Base-by-base conservation (phyloP, 148 eudicot genomes). In the Limonium bicolor region DNA sequence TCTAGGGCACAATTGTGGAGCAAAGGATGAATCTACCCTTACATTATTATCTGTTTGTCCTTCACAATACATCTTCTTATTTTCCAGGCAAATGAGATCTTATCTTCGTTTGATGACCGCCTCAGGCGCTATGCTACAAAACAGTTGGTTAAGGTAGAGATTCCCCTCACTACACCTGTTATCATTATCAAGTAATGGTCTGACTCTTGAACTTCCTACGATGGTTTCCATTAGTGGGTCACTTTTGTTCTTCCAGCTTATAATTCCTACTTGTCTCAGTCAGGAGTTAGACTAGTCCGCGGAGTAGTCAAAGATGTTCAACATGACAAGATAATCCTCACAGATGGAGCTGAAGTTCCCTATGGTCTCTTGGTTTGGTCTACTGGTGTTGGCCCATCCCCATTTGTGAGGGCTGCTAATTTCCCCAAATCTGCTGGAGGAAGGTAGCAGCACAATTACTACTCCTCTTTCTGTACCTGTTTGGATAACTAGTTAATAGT, bases 311-410 rank as follows among this genome's bases (percentile, higher is more conserved):
- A 85, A 64, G 93, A 84, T 64, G 99, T 90, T 53, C 72, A 70
- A 51, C 61, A 74, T 24, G 57, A 85, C 14, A 85, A 81, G 63
- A 58, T 92, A 23, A 59, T 81, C 55, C 93, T 90, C 19, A 74
- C 59, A 46, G 99, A 90, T 50, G 95, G 78, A 25, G 57, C 80
- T 11, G 78, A 76, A 47, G 94, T 92, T 46, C 95, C 99, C 6
- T 85, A 85, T 58, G 99, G 99, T 8, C 65, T 92, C 27, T 41
- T 92, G 56, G 99, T 92, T 25, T 92, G 99, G 99, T 85, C 99
- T 43, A 90, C 99, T 5, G 99, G 95, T 49, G 99, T 90, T 41
- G 99, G 99, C 50, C 88, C 99, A 31, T 85, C 95, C 14, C 23
- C 74, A 41, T 78, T 90, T 41, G 77, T 85, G 27, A 69, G 66